These are phyloP conservation scores for Colletotrichum viniferum DNA, from an alignment of 2,329 filamentous ascomycete genomes.

Conservation along the genomic window DNA sequence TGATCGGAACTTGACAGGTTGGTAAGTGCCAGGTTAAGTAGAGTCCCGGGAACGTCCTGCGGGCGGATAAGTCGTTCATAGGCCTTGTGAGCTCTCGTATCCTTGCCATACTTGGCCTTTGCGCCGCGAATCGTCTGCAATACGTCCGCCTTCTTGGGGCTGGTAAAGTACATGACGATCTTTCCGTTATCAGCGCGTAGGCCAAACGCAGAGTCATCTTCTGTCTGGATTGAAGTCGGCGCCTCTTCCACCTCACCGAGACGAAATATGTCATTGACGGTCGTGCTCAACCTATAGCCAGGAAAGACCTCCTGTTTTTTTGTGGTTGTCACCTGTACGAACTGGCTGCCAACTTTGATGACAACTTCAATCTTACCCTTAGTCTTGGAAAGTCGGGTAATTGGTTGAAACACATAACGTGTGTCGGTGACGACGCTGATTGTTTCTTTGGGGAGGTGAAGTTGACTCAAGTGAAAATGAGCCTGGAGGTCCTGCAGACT, in stretches of 20 bases:
- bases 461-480: slow-evolving; percentile 69
- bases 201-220: slow-evolving; percentile 71
- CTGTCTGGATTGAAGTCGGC: slow-evolving; percentile 65
- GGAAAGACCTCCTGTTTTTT: slow-evolving; percentile 73
- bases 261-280: slow-evolving; percentile 73
- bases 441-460: slow-evolving; percentile 72
- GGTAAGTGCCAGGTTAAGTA: slow-evolving; percentile 70
- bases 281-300: slow-evolving; percentile 63
- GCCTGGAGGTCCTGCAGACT: slow-evolving; percentile 68
- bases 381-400: slow-evolving; percentile 69
- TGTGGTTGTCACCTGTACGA: slow-evolving; percentile 71
- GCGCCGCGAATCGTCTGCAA: slow-evolving; percentile 66
- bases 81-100: slow-evolving; percentile 63
- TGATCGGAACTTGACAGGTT: slow-evolving; percentile 69
- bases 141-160: slow-evolving; percentile 66
- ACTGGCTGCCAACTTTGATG: slow-evolving; percentile 72
- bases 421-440: slow-evolving; percentile 72
- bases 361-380: slow-evolving; percentile 73
- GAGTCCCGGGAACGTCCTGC: slow-evolving; percentile 72
- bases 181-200: slow-evolving; percentile 71
- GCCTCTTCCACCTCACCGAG: slow-evolving; percentile 72
- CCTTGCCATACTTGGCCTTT: slow-evolving; percentile 69
- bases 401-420: slow-evolving; percentile 67
- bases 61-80: slow-evolving; percentile 70
- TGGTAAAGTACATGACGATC: slow-evolving; percentile 75